A percentile compares a stretch with the other conserved stretches of the same genome.
Conservation (phyloP, 108 stramenopile genomes). For the Halocafeteria seosinensis region DNA sequence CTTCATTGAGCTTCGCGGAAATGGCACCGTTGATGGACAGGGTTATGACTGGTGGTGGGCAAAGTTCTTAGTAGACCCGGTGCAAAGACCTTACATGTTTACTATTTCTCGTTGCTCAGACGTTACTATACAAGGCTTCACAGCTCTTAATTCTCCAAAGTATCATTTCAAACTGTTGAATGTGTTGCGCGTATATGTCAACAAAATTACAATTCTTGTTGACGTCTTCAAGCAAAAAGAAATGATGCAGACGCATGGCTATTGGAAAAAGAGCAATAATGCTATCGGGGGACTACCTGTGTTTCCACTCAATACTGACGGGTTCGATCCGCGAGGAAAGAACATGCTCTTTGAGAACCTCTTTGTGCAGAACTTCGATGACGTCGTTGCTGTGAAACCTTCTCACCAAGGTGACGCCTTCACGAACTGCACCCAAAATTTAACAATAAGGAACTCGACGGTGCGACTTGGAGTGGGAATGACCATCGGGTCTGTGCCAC, state of each 20-base stretch:
- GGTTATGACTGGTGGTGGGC: slow-evolving; percentile 4
- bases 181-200: not conserved
- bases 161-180: not conserved
- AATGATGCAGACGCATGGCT: not conserved
- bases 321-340: not conserved
- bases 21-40: slow-evolving; percentile 2
- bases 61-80: not conserved
- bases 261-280: not conserved
- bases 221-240: not conserved
- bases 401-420: not conserved
- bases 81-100: not conserved
- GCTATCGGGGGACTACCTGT: not conserved
- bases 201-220: not conserved
- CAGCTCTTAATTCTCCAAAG: not conserved
- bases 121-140: not conserved
- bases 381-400: not conserved
- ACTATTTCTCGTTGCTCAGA: not conserved
- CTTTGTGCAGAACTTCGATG: slow-evolving; percentile 10
- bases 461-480: not conserved
- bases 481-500: slow-evolving; percentile 9
- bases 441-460: not conserved
- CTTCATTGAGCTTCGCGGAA: not conserved
- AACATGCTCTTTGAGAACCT: not conserved
- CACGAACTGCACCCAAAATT: not conserved
- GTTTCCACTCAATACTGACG: not conserved